Conservation (phyloP, 1,284 basidiomycete genomes). For the Polyporus tsugae region DNA sequence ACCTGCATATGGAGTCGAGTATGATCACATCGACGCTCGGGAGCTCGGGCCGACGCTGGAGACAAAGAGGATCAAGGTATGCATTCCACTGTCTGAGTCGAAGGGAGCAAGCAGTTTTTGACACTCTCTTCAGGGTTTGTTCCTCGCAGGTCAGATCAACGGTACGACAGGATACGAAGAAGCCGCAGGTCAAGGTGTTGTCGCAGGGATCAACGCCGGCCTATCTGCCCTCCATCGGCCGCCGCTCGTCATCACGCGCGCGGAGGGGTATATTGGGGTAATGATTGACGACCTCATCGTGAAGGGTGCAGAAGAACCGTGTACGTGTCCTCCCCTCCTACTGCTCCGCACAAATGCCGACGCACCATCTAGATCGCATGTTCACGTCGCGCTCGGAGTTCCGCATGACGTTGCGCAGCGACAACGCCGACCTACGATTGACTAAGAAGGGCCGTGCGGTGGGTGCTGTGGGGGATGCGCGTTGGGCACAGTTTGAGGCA, state of each 20-base stretch:
- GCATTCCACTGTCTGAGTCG: conserved; percentile 8
- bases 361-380: conserved; percentile 76
- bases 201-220: conserved; percentile 91
- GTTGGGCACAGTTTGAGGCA: conserved; percentile 65
- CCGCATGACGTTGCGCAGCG: conserved; percentile 84
- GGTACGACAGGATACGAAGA: conserved; percentile 95
- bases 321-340: conserved; percentile 50
- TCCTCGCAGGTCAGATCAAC: conserved; percentile 90
- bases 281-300: conserved; percentile 91
- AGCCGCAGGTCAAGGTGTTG: conserved; percentile 85
- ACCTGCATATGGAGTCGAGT: conserved; percentile 93
- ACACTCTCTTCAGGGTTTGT: conserved; percentile 65
- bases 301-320: conserved; percentile 90
- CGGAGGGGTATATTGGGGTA: conserved; percentile 87
- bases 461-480: conserved; percentile 68
- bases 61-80: conserved; percentile 80
- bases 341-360: background rate
- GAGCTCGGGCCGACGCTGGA: conserved; percentile 83
- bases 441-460: conserved; percentile 72
- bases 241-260: conserved; percentile 76
- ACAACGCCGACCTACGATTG: conserved; percentile 87
- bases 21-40: conserved; percentile 90
- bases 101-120: background rate
- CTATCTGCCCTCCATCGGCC: conserved; percentile 64
- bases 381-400: conserved; percentile 93